phyloP scores from a whole-genome alignment of 345 rosid genomes.

The Aegle marmelos region DNA sequence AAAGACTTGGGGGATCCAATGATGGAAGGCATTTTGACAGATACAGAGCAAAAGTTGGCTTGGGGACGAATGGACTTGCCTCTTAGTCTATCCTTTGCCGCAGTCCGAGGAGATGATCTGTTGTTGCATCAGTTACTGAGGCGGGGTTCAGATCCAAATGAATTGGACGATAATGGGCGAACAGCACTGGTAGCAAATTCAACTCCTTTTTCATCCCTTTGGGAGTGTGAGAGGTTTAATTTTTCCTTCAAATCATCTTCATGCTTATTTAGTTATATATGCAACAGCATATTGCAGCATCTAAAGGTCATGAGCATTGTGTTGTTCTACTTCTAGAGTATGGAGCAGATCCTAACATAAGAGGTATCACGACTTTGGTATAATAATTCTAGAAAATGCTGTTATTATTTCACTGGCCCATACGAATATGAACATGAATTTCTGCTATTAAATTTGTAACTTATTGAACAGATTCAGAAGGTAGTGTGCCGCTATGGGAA shows the following conservation, averaged over 20 bases:
- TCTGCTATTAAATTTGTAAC: background rate
- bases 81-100: constrained; percentile 75
- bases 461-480: constrained; percentile 62
- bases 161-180: constrained; percentile 53
- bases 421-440: background rate
- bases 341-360: constrained; percentile 72
- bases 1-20: constrained; percentile 55
- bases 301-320: constrained; percentile 64
- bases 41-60: constrained; percentile 73
- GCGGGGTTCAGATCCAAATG: constrained; percentile 68
- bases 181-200: constrained; percentile 56
- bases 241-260: background rate
- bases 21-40: constrained; percentile 55
- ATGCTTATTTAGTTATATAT: constrained; percentile 9
- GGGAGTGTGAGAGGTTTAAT: background rate
- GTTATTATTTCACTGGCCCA: background rate
- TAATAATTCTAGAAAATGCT: no score
- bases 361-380: constrained; percentile 37
- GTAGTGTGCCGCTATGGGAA: constrained; percentile 84
- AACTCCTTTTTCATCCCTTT: background rate
- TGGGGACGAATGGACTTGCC: constrained; percentile 79
- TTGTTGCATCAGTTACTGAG: constrained; percentile 67
- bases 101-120: constrained; percentile 77
- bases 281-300: constrained; percentile 81
- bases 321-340: constrained; percentile 61